Percentiles rank a stretch among this genome's conserved stretches.
Conservation (phyloP, 768 basidiomycete species). For the Hydnomerulius pinastri region DNA sequence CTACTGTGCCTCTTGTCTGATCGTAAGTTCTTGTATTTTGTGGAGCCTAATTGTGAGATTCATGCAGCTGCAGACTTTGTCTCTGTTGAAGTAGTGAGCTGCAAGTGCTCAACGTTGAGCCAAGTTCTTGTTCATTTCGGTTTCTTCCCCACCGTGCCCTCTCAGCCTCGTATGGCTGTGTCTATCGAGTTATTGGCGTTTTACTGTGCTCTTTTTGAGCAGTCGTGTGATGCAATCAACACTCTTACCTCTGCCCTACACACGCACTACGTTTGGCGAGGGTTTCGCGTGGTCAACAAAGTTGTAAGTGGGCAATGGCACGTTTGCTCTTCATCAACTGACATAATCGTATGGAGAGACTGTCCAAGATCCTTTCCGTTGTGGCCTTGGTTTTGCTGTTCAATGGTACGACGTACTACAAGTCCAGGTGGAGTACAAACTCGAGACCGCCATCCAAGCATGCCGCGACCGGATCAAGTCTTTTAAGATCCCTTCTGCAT, state of each 20-base stretch:
- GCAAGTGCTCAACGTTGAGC: constrained; percentile 21
- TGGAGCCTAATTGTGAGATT: neutral
- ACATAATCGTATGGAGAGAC: constrained; percentile 19
- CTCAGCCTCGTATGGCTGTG: constrained; percentile 17
- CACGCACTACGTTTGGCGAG: constrained; percentile 8
- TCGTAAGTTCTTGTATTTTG: neutral
- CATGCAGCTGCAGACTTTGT: constrained; percentile 16
- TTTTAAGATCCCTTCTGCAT: neutral
- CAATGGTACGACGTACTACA: constrained; percentile 32
- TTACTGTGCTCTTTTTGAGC: constrained; percentile 35
- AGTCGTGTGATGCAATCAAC: constrained; percentile 33
- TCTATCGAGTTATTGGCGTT: constrained; percentile 35
- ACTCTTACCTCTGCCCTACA: neutral
- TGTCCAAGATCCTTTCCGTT: constrained; percentile 33
- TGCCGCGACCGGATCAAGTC: neutral
- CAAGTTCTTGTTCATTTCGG: constrained; percentile 31
- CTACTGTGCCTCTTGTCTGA: constrained; percentile 3
- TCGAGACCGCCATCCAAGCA: neutral
- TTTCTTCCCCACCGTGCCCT: constrained; percentile 33
- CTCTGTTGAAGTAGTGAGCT: constrained; percentile 12
- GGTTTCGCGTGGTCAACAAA: constrained; percentile 10
- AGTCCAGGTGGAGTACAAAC: constrained; percentile 8
- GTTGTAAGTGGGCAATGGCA: constrained; percentile 14
- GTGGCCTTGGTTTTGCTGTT: constrained; percentile 26
- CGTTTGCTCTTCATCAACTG: neutral